phyloP scores from a whole-genome alignment of 1,284 basidiomycete genomes.

The Cystobasidium pallidum region DNA sequence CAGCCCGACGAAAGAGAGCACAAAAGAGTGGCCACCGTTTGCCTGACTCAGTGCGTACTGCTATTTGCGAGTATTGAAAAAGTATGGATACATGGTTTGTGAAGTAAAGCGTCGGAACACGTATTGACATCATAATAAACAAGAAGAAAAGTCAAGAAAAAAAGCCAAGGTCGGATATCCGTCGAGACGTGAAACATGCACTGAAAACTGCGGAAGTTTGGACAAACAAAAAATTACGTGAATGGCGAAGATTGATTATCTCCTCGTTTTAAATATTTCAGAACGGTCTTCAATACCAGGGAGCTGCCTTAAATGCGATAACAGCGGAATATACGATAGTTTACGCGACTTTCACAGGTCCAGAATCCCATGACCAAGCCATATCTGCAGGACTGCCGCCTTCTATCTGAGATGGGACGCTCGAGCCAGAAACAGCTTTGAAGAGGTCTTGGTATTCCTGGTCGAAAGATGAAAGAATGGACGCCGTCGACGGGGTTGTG shows the following conservation, averaged over 20 bases:
- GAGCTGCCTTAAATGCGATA: neutral
- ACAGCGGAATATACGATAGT: neutral
- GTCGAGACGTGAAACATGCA: no score
- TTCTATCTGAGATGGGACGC: neutral
- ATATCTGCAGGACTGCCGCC: constrained; percentile 1
- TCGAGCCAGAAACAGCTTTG: neutral
- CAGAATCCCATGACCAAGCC: constrained; percentile 28
- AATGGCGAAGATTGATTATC: no score
- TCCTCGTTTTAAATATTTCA: no score
- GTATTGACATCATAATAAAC: no score
- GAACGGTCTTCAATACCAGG: no score
- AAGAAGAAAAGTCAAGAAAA: neutral
- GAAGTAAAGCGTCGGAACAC: neutral
- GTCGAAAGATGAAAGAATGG: constrained; percentile 35
- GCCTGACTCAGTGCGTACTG: neutral
- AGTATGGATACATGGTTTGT: constrained; percentile 8
- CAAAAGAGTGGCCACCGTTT: no score
- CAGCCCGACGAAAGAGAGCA: neutral
- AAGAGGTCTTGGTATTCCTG: constrained; percentile 38
- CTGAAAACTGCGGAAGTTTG: no score
- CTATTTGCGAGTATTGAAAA: neutral
- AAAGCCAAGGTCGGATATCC: no score
- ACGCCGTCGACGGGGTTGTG: constrained; percentile 1
- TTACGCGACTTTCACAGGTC: constrained; percentile 8
- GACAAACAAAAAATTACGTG: no score